These are phyloP conservation scores for Hygrophorus pudorinus DNA, from an alignment of 768 basidiomycete species.

Conservation along the genomic window DNA sequence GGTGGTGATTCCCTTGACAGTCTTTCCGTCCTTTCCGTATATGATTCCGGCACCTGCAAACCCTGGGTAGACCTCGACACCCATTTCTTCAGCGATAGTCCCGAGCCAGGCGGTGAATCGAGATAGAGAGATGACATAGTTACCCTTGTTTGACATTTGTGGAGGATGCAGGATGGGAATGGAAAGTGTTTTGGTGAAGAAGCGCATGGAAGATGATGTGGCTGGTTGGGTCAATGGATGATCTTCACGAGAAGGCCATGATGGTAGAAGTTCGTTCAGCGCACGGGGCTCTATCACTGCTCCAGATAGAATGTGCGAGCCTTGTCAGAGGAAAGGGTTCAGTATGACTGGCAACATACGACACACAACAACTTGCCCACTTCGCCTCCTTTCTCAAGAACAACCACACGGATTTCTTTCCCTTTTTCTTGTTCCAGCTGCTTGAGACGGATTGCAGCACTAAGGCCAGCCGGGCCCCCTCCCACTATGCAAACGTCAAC, in stretches of 20 bases:
- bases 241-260: constrained; percentile 54
- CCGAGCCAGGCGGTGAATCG: constrained; percentile 87
- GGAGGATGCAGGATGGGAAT: constrained; percentile 92
- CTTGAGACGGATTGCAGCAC: constrained; percentile 92
- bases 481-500: constrained; percentile 98
- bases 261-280: constrained; percentile 81
- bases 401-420: constrained; percentile 79
- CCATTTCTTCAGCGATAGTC: constrained; percentile 69
- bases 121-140: constrained; percentile 87
- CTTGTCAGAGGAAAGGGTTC: constrained; percentile 26
- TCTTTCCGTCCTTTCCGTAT: constrained; percentile 49
- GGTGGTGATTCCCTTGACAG: constrained; percentile 73
- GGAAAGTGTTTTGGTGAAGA: constrained; percentile 56
- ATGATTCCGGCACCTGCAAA: constrained; percentile 88
- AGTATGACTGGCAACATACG: not conserved
- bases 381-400: constrained; percentile 92
- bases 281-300: constrained; percentile 92
- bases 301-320: constrained; percentile 91
- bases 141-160: constrained; percentile 91
- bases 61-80: constrained; percentile 94
- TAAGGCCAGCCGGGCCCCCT: constrained; percentile 89
- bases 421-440: constrained; percentile 79
- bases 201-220: constrained; percentile 74
- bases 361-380: constrained; percentile 49
- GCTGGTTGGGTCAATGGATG: constrained; percentile 81